Evolutionary conservation across 495 filamentous ascomycete species (phyloP).

Genomic region (Trichoderma gamsii): DNA sequence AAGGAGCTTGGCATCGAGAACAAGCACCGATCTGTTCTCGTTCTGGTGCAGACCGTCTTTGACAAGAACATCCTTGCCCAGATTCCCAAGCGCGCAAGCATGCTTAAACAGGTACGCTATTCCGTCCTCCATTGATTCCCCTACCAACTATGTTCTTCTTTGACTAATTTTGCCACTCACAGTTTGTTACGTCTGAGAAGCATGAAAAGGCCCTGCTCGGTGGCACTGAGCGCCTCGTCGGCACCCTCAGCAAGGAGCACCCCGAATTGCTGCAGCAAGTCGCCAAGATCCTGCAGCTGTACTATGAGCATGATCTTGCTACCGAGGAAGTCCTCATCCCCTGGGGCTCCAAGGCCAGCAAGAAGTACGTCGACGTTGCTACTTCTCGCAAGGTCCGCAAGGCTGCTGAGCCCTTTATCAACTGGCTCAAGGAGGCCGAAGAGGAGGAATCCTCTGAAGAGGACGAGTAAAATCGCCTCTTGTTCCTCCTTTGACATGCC

Average conservation of each 20-base stretch:
- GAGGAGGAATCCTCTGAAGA: slow-evolving; percentile 72
- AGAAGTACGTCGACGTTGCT: slow-evolving; percentile 87
- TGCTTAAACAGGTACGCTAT: slow-evolving; percentile 74
- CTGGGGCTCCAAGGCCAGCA: slow-evolving; percentile 92
- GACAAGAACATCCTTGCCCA: slow-evolving; percentile 79
- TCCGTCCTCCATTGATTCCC: background rate
- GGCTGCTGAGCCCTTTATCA: slow-evolving; percentile 85
- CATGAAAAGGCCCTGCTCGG: slow-evolving; percentile 98
- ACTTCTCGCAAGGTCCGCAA: slow-evolving; percentile 95
- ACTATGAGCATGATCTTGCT: slow-evolving; percentile 83
- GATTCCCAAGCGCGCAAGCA: slow-evolving; percentile 68
- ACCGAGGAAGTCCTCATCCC: slow-evolving; percentile 80
- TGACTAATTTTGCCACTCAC: slow-evolving; percentile 28
- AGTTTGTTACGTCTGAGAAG: slow-evolving; percentile 81
- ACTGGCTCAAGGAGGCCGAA: slow-evolving; percentile 88
- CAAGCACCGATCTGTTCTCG: slow-evolving; percentile 90
- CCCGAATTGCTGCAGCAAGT: slow-evolving; percentile 72
- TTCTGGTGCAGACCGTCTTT: slow-evolving; percentile 90
- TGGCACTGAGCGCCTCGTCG: slow-evolving; percentile 86
- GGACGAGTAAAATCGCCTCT: slow-evolving; percentile 30
- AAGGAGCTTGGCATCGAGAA: slow-evolving; percentile 89
- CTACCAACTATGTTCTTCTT: background rate
- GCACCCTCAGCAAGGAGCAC: slow-evolving; percentile 60
- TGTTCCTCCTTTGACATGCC: background rate
- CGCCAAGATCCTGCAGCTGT: slow-evolving; percentile 75